These are phyloP conservation scores for Mortierella sp. DNA, from an alignment of 371 early-diverging fungal species.

Conservation along the genomic window DNA sequence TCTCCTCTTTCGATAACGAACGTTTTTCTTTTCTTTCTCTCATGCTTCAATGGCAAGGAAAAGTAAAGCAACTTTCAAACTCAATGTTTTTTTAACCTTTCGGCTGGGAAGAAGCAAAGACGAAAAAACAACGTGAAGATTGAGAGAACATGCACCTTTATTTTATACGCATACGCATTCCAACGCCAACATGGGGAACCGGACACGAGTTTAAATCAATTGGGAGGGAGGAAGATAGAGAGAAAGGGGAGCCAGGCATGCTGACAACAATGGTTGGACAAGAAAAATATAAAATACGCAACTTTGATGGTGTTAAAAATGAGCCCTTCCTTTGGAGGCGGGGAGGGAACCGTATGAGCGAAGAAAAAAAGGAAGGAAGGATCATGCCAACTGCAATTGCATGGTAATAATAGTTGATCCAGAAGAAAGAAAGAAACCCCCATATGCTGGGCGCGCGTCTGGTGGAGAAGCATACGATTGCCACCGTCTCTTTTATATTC, in stretches of 20 bases:
- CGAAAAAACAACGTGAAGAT: neutral
- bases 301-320: slow-evolving; percentile 8
- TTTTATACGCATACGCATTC: neutral
- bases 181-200: neutral
- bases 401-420: neutral
- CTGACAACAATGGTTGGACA: neutral
- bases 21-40: neutral
- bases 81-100: neutral
- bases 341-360: neutral
- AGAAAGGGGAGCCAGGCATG: neutral
- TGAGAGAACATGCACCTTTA: too few relatives aligned
- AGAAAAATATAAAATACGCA: neutral
- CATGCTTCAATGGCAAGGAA: neutral
- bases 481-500: neutral
- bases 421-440: neutral
- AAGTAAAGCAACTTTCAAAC: neutral
- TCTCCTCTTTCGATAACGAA: neutral
- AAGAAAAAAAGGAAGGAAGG: neutral
- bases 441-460: neutral
- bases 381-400: neutral
- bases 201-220: neutral
- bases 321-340: neutral
- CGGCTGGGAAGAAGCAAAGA: neutral
- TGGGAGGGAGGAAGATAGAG: neutral
- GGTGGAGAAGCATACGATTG: neutral